These are phyloP conservation scores for Alternaria tenuissima DNA, from an alignment of 2,329 filamentous ascomycete genomes.

Conservation along the genomic window DNA sequence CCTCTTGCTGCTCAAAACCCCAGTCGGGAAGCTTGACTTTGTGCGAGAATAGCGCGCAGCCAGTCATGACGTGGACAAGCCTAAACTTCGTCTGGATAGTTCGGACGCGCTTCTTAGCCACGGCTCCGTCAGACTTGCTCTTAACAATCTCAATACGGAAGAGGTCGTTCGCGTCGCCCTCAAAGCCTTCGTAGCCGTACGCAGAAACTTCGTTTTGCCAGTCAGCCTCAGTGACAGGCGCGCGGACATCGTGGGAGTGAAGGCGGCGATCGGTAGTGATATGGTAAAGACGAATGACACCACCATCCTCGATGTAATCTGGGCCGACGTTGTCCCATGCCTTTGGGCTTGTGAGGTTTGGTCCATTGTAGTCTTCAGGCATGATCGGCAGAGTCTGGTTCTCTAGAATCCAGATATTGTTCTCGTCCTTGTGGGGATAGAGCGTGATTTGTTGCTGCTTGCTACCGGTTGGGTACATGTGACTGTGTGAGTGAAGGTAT, in stretches of 20 bases:
- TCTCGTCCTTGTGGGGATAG: constrained; percentile 98
- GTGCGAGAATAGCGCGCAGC: constrained; percentile 95
- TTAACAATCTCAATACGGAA: constrained; percentile 97
- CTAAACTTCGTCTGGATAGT: constrained; percentile 98
- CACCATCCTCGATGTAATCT: constrained; percentile 78
- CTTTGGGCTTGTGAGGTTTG: constrained; percentile 78
- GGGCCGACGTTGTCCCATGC: constrained; percentile 83
- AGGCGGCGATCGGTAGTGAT: constrained; percentile 82
- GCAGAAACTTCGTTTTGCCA: constrained; percentile 98
- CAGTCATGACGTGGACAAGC: constrained; percentile 95
- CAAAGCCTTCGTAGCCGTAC: constrained; percentile 96
- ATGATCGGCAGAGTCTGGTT: constrained; percentile 80
- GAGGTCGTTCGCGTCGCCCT: constrained; percentile 94
- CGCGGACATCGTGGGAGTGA: constrained; percentile 92
- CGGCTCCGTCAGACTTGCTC: constrained; percentile 78
- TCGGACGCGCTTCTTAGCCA: constrained; percentile 83
- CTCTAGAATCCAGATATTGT: constrained; percentile 93
- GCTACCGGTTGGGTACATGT: constrained; percentile 98
- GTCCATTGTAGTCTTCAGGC: constrained; percentile 77
- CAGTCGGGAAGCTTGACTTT: constrained; percentile 98
- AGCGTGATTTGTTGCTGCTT: constrained; percentile 99
- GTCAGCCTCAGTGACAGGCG: constrained; percentile 54
- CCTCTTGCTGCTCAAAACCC: constrained; percentile 98
- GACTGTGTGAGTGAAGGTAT: constrained; percentile 93
- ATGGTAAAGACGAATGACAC: constrained; percentile 85